A percentile compares a stretch with the other conserved stretches of the same genome.
phyloP scores from a whole-genome alignment of 139 green algal species.

The Pleodorina starrii region DNA sequence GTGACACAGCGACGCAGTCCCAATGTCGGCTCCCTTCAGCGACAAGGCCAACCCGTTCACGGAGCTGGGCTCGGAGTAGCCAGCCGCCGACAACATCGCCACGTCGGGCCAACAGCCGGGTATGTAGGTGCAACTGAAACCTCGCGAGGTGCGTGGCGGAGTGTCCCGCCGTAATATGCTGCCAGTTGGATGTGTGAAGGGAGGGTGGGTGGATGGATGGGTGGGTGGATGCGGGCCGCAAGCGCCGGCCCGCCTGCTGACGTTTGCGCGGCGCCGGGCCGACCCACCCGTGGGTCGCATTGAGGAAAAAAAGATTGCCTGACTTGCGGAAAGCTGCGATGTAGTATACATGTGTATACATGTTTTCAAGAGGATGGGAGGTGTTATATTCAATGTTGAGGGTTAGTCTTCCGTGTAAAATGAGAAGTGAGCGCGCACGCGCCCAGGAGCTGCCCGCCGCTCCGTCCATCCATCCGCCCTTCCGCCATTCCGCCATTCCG shows the following conservation, averaged over 20 bases:
- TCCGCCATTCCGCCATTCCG: not conserved
- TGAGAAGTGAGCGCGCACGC: no score
- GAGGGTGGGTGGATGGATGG: no score
- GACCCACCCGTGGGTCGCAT: not conserved
- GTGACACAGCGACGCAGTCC: no score
- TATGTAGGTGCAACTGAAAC: not conserved
- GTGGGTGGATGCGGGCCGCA: no score
- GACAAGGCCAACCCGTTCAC: conserved; percentile 25
- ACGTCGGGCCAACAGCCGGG: not conserved
- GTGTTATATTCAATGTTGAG: not conserved
- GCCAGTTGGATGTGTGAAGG: not conserved
- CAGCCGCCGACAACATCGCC: conserved; percentile 17
- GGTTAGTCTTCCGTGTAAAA: not conserved
- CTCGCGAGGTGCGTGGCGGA: not conserved
- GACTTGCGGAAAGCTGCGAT: not conserved
- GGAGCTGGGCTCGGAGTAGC: conserved; percentile 22
- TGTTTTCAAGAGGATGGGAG: not conserved
- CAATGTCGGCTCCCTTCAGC: conserved; percentile 5
- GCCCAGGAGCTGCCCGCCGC: no score
- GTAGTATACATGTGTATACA: no score
- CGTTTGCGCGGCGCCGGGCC: not conserved
- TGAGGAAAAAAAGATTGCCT: not conserved
- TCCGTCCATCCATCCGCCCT: not conserved
- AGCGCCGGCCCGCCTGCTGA: not conserved
- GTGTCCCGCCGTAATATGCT: no score